Conservation (phyloP, 768 basidiomycete genomes). For the Suillus americanus region DNA sequence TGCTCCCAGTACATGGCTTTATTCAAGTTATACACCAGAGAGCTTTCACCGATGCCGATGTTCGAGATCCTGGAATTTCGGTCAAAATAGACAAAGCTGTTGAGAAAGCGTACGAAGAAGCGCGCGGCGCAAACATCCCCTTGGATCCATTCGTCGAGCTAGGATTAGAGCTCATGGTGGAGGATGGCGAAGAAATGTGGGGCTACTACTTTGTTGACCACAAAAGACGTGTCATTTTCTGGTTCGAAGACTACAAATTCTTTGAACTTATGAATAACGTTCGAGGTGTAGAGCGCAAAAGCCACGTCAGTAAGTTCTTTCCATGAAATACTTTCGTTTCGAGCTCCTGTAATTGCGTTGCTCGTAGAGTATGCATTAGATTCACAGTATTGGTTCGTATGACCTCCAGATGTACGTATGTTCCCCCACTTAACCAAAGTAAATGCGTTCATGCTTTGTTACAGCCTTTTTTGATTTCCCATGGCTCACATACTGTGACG, state of each 20-base stretch:
- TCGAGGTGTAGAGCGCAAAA: conserved; percentile 38
- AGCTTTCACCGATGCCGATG: conserved; percentile 13
- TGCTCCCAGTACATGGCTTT: background rate
- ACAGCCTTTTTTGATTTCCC: background rate
- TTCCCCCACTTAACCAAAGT: background rate
- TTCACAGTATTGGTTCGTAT: conserved; percentile 27
- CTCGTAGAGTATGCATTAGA: conserved; percentile 23
- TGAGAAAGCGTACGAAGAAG: background rate
- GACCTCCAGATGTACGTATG: background rate
- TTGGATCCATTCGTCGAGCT: conserved; percentile 3
- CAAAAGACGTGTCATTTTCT: conserved; percentile 42
- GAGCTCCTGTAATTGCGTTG: background rate
- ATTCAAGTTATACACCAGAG: conserved; percentile 1
- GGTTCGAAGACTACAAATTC: conserved; percentile 40
- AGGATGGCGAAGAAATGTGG: background rate
- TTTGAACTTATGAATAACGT: conserved; percentile 30
- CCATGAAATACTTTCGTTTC: background rate
- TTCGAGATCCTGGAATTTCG: background rate
- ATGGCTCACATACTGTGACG: background rate
- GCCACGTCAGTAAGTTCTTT: conserved; percentile 40
- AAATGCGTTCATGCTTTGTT: background rate
- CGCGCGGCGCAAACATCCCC: background rate
- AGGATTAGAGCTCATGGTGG: conserved; percentile 6
- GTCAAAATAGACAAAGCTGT: background rate
- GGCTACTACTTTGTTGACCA: conserved; percentile 51